Percentiles rank a stretch among this genome's conserved stretches.
phyloP scores from a whole-genome alignment of 805 yeast genomes.

The Vanderwaltozyma polyspora region DNA sequence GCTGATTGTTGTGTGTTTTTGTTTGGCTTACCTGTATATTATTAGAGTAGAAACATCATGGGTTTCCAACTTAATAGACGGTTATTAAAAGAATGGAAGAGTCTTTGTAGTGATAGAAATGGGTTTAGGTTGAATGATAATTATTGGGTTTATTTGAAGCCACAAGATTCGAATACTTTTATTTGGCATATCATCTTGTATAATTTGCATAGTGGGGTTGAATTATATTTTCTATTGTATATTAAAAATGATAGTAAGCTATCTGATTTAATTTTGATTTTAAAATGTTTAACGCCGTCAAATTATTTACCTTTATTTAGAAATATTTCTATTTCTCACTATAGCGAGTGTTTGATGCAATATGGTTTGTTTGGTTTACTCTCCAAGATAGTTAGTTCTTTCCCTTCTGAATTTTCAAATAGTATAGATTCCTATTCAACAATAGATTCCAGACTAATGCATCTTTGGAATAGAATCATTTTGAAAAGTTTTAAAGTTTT shows the following conservation, averaged over 20 bases:
- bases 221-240: conserved; percentile 17
- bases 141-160: conserved; percentile 14
- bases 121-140: conserved; percentile 5
- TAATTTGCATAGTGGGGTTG: conserved; percentile 10
- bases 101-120: conserved; percentile 3
- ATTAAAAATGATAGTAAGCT: conserved; percentile 12
- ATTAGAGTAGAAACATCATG: too few relatives aligned
- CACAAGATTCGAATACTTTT: conserved; percentile 26
- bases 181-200: conserved; percentile 24
- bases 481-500: conserved; percentile 16
- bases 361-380: conserved; percentile 16
- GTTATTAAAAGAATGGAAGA: conserved; percentile 26
- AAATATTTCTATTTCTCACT: conserved; percentile 18
- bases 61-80: conserved; percentile 21
- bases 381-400: conserved; percentile 12
- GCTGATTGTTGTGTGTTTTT: too few relatives aligned
- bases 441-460: conserved; percentile 1
- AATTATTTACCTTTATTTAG: conserved; percentile 18
- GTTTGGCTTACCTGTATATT: too few relatives aligned
- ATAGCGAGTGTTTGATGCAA: conserved; percentile 8
- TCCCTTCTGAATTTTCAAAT: conserved; percentile 5
- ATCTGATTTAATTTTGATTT: conserved; percentile 12
- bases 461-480: conserved; percentile 25
- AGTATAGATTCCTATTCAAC: not conserved
- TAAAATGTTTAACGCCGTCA: conserved; percentile 24